These are phyloP conservation scores for Leccinum olivaceopallidum DNA, from an alignment of 768 basidiomycete species.

Conservation along the genomic window DNA sequence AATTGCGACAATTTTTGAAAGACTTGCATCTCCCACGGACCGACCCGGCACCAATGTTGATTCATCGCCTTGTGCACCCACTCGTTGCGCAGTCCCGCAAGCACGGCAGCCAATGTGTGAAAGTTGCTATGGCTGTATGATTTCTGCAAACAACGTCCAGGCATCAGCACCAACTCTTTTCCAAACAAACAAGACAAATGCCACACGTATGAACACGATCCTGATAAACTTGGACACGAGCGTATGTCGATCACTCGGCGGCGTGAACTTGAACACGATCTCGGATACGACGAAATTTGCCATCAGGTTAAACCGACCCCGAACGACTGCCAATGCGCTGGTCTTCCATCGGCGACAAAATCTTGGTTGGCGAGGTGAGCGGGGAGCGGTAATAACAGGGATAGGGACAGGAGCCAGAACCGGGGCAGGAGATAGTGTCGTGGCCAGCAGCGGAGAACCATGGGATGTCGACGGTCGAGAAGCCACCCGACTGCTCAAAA, in stretches of 20 bases:
- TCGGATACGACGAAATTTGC: slow-evolving; percentile 81
- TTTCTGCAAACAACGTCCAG: slow-evolving; percentile 54
- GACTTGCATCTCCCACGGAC: slow-evolving; percentile 27
- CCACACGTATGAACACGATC: slow-evolving; percentile 70
- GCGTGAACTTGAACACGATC: slow-evolving; percentile 61
- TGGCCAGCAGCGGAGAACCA: too few species aligned
- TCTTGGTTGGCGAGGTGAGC: too few species aligned
- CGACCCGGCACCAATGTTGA: slow-evolving; percentile 61
- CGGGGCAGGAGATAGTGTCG: too few species aligned
- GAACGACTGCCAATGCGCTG: slow-evolving; percentile 68
- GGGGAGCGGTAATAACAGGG: too few species aligned
- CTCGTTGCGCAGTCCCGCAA: slow-evolving; percentile 70
- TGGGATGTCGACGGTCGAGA: too few species aligned
- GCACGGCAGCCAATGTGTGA: slow-evolving; percentile 75
- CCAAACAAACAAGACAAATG: neutral
- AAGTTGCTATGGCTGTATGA: slow-evolving; percentile 77
- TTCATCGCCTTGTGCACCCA: slow-evolving; percentile 68
- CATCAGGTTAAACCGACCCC: slow-evolving; percentile 83
- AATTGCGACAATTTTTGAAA: too few species aligned
- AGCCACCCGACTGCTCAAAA: too few species aligned
- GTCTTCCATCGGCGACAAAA: slow-evolving; percentile 42
- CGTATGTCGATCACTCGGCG: slow-evolving; percentile 58
- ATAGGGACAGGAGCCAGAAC: too few species aligned
- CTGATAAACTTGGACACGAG: slow-evolving; percentile 82
- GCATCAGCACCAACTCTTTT: neutral